Evolutionary conservation across 495 filamentous ascomycete genomes (phyloP).

Genomic region (Penicillium roqueforti): DNA sequence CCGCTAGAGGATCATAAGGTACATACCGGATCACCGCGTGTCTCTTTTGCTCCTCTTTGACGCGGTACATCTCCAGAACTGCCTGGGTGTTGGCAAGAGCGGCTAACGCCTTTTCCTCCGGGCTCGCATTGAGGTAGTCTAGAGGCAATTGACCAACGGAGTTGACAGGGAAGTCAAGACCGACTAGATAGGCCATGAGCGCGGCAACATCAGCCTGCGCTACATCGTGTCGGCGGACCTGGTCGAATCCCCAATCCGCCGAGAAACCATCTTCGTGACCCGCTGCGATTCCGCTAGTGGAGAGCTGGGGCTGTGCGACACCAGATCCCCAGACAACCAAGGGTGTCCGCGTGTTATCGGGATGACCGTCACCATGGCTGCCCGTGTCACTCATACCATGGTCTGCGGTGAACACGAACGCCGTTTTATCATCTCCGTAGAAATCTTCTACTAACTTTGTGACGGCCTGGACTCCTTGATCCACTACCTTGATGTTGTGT

Average conservation of each 20-base stretch:
- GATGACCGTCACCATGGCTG: conserved; percentile 95
- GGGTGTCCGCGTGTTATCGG: conserved; percentile 94
- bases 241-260: conserved; percentile 77
- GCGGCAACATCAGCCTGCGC: conserved; percentile 93
- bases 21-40: conserved; percentile 68
- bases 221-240: conserved; percentile 83
- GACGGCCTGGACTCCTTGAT: conserved; percentile 80
- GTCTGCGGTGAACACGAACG: conserved; percentile 95
- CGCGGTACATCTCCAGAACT: conserved; percentile 94
- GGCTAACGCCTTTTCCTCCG: conserved; percentile 76
- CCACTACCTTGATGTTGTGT: conserved; percentile 90
- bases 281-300: conserved; percentile 48
- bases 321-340: conserved; percentile 94
- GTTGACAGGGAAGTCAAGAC: conserved; percentile 89
- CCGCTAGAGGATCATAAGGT: conserved; percentile 61
- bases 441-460: conserved; percentile 80
- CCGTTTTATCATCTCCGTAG: conserved; percentile 86
- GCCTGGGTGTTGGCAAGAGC: conserved; percentile 78
- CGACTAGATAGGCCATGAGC: conserved; percentile 93
- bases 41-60: conserved; percentile 88
- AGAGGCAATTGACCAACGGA: conserved; percentile 93
- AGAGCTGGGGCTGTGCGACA: conserved; percentile 68
- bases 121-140: conserved; percentile 66
- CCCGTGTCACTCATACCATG: conserved; percentile 99
- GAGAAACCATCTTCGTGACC: conserved; percentile 95